Percentiles rank a stretch among this genome's conserved stretches.
phyloP scores from a whole-genome alignment of 345 rosid species.

The Cochlearia excelsa region DNA sequence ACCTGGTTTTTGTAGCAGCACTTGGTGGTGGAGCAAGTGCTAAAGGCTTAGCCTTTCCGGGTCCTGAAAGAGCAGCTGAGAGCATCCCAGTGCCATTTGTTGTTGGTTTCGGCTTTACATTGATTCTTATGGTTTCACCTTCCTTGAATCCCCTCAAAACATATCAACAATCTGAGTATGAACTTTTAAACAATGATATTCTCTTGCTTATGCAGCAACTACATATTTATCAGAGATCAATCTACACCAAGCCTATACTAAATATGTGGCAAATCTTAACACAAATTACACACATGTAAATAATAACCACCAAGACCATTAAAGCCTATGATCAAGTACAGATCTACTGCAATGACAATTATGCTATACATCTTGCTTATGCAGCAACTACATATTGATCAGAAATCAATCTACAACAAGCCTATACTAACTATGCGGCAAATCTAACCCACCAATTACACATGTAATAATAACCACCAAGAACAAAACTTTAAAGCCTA shows the following conservation, averaged over 20 bases:
- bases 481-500: conserved; percentile 1
- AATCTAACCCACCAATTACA: neutral
- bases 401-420: too few species aligned
- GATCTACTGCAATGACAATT: conserved; percentile 16
- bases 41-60: conserved; percentile 57
- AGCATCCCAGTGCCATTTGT: conserved; percentile 92
- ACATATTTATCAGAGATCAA: too few species aligned
- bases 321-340: neutral
- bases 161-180: neutral
- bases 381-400: too few species aligned
- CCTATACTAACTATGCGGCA: too few species aligned
- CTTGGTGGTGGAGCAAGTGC: conserved; percentile 82
- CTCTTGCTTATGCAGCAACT: too few species aligned
- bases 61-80: conserved; percentile 69
- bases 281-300: neutral
- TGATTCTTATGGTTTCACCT: conserved; percentile 97
- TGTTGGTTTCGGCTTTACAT: conserved; percentile 80
- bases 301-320: conserved; percentile 2
- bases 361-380: neutral
- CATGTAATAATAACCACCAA: neutral
- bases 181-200: neutral
- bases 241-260: neutral
- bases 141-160: conserved; percentile 52
- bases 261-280: neutral
- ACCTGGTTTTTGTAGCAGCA: conserved; percentile 54